phyloP scores from a whole-genome alignment of 202 grass and related monocot species.

The Dendrocalamus latiflorus region DNA sequence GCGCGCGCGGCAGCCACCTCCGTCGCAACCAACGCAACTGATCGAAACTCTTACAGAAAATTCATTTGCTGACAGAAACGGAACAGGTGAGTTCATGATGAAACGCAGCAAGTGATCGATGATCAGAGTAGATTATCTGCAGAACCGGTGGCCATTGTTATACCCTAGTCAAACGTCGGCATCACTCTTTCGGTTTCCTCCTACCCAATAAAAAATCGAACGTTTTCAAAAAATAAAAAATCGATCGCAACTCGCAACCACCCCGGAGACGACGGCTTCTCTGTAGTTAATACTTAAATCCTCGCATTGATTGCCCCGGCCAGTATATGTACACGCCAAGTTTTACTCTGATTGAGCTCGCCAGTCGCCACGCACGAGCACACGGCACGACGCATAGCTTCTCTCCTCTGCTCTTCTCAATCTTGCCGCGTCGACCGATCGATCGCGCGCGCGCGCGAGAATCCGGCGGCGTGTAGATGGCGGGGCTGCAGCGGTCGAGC shows the following conservation, averaged over 20 bases:
- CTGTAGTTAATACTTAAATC: background rate
- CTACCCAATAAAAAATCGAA: too few species aligned
- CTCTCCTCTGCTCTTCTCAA: background rate
- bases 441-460: background rate
- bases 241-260: background rate
- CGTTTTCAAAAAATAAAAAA: background rate
- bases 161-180: background rate
- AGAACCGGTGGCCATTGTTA: background rate
- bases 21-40: background rate
- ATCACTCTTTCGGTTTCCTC: slow-evolving; percentile 14
- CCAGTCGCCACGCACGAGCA: background rate
- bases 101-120: background rate
- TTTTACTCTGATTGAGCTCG: background rate
- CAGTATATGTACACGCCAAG: background rate
- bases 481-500: slow-evolving; percentile 67
- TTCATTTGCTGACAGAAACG: background rate
- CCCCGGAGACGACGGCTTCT: background rate
- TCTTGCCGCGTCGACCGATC: background rate
- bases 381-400: background rate
- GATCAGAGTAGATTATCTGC: slow-evolving; percentile 31
- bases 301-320: background rate
- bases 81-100: background rate
- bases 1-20: background rate
- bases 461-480: slow-evolving; percentile 31
- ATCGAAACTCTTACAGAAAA: background rate